Percentiles rank a stretch among this genome's conserved stretches.
These are phyloP conservation scores for Serendipita vermifera DNA, from an alignment of 768 basidiomycete genomes.

Conservation along the genomic window DNA sequence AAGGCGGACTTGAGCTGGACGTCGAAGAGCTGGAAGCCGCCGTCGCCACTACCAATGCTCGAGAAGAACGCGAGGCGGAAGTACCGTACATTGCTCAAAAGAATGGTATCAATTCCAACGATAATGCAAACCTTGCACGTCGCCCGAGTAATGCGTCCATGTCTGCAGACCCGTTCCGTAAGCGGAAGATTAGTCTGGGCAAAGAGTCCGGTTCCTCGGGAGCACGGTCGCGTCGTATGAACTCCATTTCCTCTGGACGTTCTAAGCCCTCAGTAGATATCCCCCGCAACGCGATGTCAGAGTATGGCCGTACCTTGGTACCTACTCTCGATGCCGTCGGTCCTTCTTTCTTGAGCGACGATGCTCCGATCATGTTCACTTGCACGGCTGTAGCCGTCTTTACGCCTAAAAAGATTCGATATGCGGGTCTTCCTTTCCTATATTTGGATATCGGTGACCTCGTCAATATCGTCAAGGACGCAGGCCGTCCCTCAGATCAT, in stretches of 20 bases:
- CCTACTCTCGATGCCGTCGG: background rate
- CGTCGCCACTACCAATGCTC: background rate
- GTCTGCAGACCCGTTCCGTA: background rate
- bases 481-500: background rate
- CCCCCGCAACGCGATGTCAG: background rate
- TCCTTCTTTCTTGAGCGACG: background rate
- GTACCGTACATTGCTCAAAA: background rate
- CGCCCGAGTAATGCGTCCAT: background rate
- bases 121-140: background rate
- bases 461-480: slow-evolving; percentile 6
- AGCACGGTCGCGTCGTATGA: too few species aligned
- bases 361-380: slow-evolving; percentile 6
- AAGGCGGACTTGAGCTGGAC: background rate
- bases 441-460: slow-evolving; percentile 6
- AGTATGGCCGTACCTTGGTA: background rate
- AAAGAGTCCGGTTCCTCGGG: background rate
- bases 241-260: background rate
- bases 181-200: background rate
- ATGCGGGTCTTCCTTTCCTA: slow-evolving; percentile 1
- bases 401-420: background rate
- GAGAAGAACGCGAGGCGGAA: slow-evolving; percentile 1
- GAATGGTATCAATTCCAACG: background rate
- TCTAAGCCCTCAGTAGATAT: background rate
- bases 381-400: background rate
- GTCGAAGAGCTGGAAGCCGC: slow-evolving; percentile 6